A percentile compares a stretch with the other conserved stretches of the same genome.
Evolutionary conservation across 345 rosid species (phyloP).

Genomic region (Stellera chamaejasme): DNA sequence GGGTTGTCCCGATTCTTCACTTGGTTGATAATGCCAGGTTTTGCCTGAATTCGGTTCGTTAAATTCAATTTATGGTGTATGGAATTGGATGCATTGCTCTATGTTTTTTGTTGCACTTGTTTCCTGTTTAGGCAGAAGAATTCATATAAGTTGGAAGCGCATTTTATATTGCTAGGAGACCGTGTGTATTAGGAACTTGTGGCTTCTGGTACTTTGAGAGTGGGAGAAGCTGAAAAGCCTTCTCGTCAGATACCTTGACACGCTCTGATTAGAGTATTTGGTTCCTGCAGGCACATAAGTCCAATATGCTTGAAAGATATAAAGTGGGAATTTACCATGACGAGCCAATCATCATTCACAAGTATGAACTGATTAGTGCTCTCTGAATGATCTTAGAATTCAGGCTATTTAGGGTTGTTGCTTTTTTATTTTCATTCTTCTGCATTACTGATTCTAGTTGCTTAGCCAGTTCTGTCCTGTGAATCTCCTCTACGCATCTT

Average conservation of each 20-base stretch:
- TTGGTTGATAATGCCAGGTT: background rate
- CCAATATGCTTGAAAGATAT: slow-evolving; percentile 38
- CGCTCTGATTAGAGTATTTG: slow-evolving; percentile 53
- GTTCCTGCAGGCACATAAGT: slow-evolving; percentile 99
- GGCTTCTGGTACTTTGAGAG: too few species aligned
- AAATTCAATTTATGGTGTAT: too few species aligned
- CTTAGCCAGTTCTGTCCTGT: background rate
- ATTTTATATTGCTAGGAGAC: too few species aligned
- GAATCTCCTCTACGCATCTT: background rate
- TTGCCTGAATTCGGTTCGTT: too few species aligned
- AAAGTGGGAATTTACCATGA: slow-evolving; percentile 37
- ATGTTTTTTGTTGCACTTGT: too few species aligned
- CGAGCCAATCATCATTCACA: slow-evolving; percentile 56
- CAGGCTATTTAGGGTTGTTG: slow-evolving; percentile 11
- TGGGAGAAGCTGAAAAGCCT: slow-evolving; percentile 6
- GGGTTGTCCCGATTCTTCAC: background rate
- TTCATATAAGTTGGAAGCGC: too few species aligned
- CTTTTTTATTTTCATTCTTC: background rate
- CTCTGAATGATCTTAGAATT: slow-evolving; percentile 20
- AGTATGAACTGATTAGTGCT: slow-evolving; percentile 40
- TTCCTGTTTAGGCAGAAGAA: too few species aligned
- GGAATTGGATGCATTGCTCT: too few species aligned
- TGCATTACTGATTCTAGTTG: background rate
- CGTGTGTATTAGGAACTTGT: too few species aligned
- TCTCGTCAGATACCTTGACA: slow-evolving; percentile 18